Conservation (phyloP, 225 moss, liverwort and hornwort species). For the Pseudisothecium myosuroides region DNA sequence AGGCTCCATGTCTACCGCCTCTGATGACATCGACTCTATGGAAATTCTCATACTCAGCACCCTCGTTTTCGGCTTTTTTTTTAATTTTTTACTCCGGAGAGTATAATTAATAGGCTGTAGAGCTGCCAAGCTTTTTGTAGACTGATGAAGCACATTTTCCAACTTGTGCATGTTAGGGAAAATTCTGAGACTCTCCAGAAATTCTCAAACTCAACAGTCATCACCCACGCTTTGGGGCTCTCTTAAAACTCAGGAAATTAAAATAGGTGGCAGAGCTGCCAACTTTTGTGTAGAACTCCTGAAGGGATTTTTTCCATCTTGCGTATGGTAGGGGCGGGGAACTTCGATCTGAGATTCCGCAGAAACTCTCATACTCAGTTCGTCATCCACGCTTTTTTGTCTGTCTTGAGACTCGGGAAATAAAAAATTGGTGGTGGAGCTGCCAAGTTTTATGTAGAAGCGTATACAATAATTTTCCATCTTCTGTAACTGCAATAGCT, state of each 20-base stretch:
- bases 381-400: background rate
- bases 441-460: background rate
- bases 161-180: background rate
- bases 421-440: background rate
- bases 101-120: background rate
- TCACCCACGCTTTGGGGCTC: background rate
- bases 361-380: background rate
- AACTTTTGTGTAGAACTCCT: background rate
- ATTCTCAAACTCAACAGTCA: background rate
- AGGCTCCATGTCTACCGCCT: background rate
- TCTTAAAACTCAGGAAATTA: background rate
- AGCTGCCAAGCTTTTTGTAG: background rate
- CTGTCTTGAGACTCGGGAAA: background rate
- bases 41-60: background rate
- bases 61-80: background rate
- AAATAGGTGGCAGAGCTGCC: background rate
- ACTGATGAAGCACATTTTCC: background rate
- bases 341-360: background rate
- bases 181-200: background rate
- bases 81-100: background rate
- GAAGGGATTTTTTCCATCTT: background rate
- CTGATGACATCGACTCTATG: background rate
- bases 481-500: no score
- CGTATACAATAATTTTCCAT: background rate
- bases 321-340: background rate